phyloP scores from a whole-genome alignment of 306 rosid genomes.

The Inga leiocalycina region DNA sequence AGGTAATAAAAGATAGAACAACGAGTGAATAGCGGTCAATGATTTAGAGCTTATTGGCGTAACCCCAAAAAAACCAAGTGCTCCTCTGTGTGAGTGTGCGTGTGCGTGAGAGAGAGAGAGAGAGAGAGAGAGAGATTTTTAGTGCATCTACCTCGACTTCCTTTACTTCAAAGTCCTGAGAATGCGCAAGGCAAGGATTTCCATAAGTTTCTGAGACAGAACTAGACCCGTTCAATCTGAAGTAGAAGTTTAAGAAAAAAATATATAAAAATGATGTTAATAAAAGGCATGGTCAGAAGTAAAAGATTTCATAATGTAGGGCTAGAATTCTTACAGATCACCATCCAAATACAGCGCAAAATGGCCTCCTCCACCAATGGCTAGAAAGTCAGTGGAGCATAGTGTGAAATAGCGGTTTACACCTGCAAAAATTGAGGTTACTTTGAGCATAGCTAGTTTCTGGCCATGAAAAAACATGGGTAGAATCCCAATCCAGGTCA shows the following conservation, averaged over 20 bases:
- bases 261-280: not conserved
- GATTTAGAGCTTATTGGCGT: not conserved
- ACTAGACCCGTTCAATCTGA: conserved; percentile 89
- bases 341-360: conserved; percentile 86
- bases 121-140: conserved; percentile 1
- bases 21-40: not conserved
- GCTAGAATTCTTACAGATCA: conserved; percentile 70
- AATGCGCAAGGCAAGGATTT: conserved; percentile 90
- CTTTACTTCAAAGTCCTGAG: conserved; percentile 83
- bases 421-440: conserved; percentile 54
- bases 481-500: conserved; percentile 19
- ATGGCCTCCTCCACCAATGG: conserved; percentile 92
- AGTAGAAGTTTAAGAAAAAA: not conserved
- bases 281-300: conserved; percentile 10
- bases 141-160: conserved; percentile 92
- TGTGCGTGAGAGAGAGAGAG: conserved; percentile 3
- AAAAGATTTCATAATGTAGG: not conserved
- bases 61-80: not conserved
- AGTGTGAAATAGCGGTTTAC: conserved; percentile 84
- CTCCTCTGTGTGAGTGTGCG: not conserved
- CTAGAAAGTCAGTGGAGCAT: conserved; percentile 70
- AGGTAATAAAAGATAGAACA: not conserved
- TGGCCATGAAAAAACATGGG: not conserved
- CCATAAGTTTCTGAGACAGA: conserved; percentile 85
- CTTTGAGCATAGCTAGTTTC: conserved; percentile 12